A percentile compares a stretch with the other conserved stretches of the same genome.
Evolutionary conservation across 495 filamentous ascomycete species (phyloP).

Genomic region (Tuber microsphaerosporum): DNA sequence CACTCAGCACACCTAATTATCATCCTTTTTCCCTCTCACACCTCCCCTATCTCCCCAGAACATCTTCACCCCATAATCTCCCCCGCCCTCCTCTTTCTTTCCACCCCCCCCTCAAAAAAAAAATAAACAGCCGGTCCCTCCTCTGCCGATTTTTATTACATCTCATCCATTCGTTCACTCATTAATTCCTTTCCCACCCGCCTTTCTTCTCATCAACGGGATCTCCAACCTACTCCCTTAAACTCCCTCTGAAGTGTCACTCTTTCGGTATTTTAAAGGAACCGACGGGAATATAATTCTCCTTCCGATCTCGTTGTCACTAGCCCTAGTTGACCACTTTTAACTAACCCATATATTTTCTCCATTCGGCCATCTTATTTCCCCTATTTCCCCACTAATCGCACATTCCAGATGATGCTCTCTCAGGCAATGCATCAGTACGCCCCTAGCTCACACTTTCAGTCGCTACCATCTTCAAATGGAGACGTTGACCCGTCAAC

Average conservation of each 20-base stretch:
- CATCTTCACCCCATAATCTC: constrained; percentile 28
- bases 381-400: neutral
- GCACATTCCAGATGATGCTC: constrained; percentile 40
- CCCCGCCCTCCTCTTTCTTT: constrained; percentile 6
- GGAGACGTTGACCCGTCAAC: constrained; percentile 34
- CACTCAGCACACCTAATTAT: constrained; percentile 15
- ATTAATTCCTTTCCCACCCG: constrained; percentile 7
- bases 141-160: neutral
- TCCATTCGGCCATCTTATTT: neutral
- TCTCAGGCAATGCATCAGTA: constrained; percentile 42
- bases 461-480: constrained; percentile 39
- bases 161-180: constrained; percentile 11
- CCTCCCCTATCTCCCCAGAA: constrained; percentile 17
- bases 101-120: neutral
- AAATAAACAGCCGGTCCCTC: neutral
- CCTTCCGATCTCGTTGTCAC: constrained; percentile 12
- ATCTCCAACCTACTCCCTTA: neutral
- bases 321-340: constrained; percentile 5
- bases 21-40: constrained; percentile 13
- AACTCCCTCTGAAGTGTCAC: neutral
- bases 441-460: constrained; percentile 36
- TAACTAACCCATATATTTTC: constrained; percentile 6
- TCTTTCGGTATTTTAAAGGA: neutral
- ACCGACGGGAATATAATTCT: constrained; percentile 1
- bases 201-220: constrained; percentile 1